Percentiles rank a stretch among this genome's conserved stretches.
phyloP scores from a whole-genome alignment of 371 early-diverging fungal species.

The Mucor mucedo region DNA sequence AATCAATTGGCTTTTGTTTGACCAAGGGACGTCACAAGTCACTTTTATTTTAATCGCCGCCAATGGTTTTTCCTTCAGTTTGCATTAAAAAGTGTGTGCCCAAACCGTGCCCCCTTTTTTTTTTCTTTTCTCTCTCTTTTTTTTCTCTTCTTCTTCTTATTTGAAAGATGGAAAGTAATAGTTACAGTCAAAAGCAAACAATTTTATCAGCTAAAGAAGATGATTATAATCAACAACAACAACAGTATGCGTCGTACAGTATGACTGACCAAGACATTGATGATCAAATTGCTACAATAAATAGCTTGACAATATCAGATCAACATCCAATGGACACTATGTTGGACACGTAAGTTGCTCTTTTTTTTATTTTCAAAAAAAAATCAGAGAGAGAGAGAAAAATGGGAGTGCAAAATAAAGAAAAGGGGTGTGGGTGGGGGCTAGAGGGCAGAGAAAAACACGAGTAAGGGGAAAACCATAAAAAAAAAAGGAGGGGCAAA shows the following conservation, averaged over 20 bases:
- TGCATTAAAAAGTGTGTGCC: neutral
- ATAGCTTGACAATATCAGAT: slow-evolving; percentile 35
- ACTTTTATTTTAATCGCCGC: neutral
- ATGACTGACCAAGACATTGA: slow-evolving; percentile 29
- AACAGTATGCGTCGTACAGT: slow-evolving; percentile 1
- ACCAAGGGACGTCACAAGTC: neutral
- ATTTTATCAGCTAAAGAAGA: slow-evolving; percentile 7
- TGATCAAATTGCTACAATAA: slow-evolving; percentile 33
- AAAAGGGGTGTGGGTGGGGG: neutral
- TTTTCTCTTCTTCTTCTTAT: neutral
- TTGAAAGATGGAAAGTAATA: slow-evolving; percentile 1
- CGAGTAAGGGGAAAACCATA: slow-evolving; percentile 5
- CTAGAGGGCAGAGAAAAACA: slow-evolving; percentile 1
- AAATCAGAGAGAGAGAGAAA: neutral
- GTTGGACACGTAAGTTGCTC: slow-evolving; percentile 33
- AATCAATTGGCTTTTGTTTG: no score
- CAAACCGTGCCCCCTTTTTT: slow-evolving; percentile 7
- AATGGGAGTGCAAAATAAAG: slow-evolving; percentile 4
- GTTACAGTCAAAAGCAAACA: neutral
- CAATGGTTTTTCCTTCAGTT: neutral
- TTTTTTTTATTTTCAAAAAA: neutral
- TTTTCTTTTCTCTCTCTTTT: slow-evolving; percentile 5
- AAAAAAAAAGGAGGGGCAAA: neutral
- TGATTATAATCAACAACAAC: slow-evolving; percentile 6
- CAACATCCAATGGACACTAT: slow-evolving; percentile 22